Evolutionary conservation across 2,329 filamentous ascomycete species (phyloP).

Genomic region (Fusarium poae): DNA sequence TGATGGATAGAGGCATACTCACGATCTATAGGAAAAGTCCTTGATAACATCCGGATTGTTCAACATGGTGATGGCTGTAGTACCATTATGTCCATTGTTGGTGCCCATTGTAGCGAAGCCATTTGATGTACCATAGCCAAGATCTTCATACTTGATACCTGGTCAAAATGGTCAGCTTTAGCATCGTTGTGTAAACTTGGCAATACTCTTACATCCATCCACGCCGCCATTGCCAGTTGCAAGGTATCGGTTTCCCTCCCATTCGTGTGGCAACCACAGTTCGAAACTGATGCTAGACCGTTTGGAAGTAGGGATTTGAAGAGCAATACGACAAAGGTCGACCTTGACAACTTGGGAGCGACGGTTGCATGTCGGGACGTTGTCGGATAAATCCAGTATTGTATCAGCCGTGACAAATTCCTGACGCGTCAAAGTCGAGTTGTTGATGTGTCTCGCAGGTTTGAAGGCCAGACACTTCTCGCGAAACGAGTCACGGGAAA

Average conservation of each 20-base stretch:
- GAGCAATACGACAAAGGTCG: conserved; percentile 20
- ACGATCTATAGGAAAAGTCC: conserved; percentile 54
- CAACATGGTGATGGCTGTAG: conserved; percentile 40
- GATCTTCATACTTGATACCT: conserved; percentile 59
- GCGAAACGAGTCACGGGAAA: conserved; percentile 4
- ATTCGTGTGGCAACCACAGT: conserved; percentile 61
- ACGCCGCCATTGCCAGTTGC: conserved; percentile 64
- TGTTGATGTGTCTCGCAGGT: conserved; percentile 2
- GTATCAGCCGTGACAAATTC: conserved; percentile 16
- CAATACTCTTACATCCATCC: conserved; percentile 55
- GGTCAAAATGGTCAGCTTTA: background rate
- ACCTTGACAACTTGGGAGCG: conserved; percentile 11
- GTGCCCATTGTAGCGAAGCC: conserved; percentile 62
- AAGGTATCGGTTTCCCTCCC: conserved; percentile 59
- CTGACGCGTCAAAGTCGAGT: conserved; percentile 26
- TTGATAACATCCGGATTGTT: conserved; percentile 54
- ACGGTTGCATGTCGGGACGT: conserved; percentile 25
- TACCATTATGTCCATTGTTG: conserved; percentile 65
- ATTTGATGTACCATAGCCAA: conserved; percentile 52
- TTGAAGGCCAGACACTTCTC: conserved; percentile 7
- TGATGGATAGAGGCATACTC: background rate
- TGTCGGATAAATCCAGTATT: conserved; percentile 5
- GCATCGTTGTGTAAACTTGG: background rate
- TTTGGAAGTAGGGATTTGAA: conserved; percentile 24
- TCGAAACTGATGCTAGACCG: conserved; percentile 53